Evolutionary conservation across 441 rosid genomes (phyloP).

Genomic region (Pelargonium cotyledonis): DNA sequence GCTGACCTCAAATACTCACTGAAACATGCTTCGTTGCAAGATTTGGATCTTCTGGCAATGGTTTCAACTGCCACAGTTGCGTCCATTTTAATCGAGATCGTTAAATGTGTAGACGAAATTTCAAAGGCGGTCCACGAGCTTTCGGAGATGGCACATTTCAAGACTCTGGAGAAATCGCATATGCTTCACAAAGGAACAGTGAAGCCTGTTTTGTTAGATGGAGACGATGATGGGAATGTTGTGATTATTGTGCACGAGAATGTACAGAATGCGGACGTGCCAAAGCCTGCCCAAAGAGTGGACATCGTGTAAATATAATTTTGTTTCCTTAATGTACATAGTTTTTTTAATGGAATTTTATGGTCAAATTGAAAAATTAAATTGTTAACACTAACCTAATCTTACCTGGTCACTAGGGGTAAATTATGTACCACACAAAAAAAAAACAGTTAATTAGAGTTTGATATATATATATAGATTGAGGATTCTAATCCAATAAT

Average conservation of each 20-base stretch:
- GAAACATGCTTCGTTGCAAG: conserved; percentile 26
- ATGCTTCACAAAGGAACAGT: not conserved
- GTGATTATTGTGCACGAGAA: not conserved
- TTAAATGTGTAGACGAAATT: conserved; percentile 42
- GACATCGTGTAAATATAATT: too few species aligned
- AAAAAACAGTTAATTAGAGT: too few species aligned
- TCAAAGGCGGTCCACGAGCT: conserved; percentile 50
- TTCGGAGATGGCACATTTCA: conserved; percentile 39
- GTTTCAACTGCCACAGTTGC: conserved; percentile 58
- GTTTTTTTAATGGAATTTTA: too few species aligned
- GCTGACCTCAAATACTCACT: conserved; percentile 40
- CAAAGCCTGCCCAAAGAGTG: too few species aligned
- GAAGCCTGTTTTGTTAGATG: not conserved
- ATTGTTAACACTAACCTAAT: too few species aligned
- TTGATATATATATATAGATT: too few species aligned
- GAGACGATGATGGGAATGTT: not conserved
- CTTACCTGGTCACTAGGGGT: too few species aligned
- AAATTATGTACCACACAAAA: too few species aligned
- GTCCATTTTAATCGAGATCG: conserved; percentile 47
- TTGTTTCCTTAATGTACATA: too few species aligned
- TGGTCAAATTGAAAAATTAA: too few species aligned
- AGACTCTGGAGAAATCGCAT: conserved; percentile 14
- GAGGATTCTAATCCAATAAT: too few species aligned
- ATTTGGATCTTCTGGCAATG: conserved; percentile 36
- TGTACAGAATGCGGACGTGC: too few species aligned